A percentile compares a stretch with the other conserved stretches of the same genome.
phyloP scores from a whole-genome alignment of 352 stramenopile genomes.

The Pythium myriotylum region DNA sequence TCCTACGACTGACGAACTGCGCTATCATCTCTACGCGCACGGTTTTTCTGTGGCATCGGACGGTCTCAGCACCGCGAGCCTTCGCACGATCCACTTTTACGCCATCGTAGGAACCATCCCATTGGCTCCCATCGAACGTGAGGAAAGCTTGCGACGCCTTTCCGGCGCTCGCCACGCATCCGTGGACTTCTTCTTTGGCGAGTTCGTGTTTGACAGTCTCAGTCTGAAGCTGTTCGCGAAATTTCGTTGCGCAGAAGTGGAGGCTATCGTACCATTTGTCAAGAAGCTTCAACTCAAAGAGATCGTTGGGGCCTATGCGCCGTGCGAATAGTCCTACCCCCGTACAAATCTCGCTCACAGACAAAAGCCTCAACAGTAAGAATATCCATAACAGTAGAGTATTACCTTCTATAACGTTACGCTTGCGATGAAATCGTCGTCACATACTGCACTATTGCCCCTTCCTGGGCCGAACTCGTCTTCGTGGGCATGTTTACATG shows the following conservation, averaged over 20 bases:
- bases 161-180: background rate
- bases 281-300: constrained; percentile 79
- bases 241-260: constrained; percentile 57
- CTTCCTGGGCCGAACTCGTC: background rate
- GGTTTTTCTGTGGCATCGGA: constrained; percentile 60
- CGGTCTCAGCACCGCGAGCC: constrained; percentile 36
- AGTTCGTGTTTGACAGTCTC: constrained; percentile 75
- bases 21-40: constrained; percentile 47
- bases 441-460: background rate
- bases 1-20: constrained; percentile 39
- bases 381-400: constrained; percentile 17
- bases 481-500: constrained; percentile 60
- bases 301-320: constrained; percentile 67
- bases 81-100: constrained; percentile 64
- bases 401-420: constrained; percentile 35
- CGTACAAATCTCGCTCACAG: no score
- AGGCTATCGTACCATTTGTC: constrained; percentile 64
- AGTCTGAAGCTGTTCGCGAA: constrained; percentile 63
- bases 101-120: constrained; percentile 19
- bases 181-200: constrained; percentile 53
- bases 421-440: constrained; percentile 5
- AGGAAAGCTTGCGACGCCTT: constrained; percentile 12
- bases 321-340: constrained; percentile 45
- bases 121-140: constrained; percentile 43
- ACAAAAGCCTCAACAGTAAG: no score